A percentile compares a stretch with the other conserved stretches of the same genome.
Evolutionary conservation across 2,329 filamentous ascomycete genomes (phyloP).

Genomic region (Sarocladium strictum): DNA sequence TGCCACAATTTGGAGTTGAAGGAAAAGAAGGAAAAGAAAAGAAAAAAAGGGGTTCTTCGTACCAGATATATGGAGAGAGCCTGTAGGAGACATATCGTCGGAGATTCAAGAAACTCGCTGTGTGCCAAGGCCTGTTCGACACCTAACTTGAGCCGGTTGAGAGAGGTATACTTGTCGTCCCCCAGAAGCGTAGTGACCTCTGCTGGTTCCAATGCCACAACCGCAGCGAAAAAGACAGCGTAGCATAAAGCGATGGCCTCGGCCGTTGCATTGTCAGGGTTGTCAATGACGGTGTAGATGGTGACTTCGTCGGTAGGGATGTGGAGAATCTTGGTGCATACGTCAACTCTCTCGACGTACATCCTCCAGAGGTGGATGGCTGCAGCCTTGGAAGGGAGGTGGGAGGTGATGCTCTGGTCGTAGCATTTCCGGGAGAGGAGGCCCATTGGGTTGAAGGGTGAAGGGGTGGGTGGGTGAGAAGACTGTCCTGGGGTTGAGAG

Average conservation of each 20-base stretch:
- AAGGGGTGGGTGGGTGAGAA: not conserved
- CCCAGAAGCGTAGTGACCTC: conserved; percentile 27
- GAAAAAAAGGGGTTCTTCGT: no score
- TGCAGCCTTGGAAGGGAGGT: conserved; percentile 18
- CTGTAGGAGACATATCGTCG: conserved; percentile 32
- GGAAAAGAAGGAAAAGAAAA: no score
- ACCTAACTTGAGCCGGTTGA: conserved; percentile 23
- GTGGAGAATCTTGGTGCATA: conserved; percentile 22
- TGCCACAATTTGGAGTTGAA: no score
- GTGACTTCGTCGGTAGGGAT: conserved; percentile 24
- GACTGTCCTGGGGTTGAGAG: not conserved
- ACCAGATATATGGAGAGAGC: conserved; percentile 35
- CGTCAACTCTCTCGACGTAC: conserved; percentile 23
- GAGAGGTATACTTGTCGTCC: conserved; percentile 26
- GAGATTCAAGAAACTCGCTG: conserved; percentile 37
- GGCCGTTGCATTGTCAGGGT: conserved; percentile 19
- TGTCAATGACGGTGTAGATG: conserved; percentile 24
- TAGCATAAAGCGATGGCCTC: conserved; percentile 14
- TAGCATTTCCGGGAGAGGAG: conserved; percentile 21
- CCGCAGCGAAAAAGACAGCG: conserved; percentile 35
- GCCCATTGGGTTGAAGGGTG: conserved; percentile 26
- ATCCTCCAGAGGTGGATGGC: conserved; percentile 25
- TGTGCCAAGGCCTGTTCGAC: conserved; percentile 33
- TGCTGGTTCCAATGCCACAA: conserved; percentile 25
- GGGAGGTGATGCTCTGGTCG: conserved; percentile 12